Base-by-base conservation (phyloP, 306 rosid genomes). In the Ormosia emarginata region DNA sequence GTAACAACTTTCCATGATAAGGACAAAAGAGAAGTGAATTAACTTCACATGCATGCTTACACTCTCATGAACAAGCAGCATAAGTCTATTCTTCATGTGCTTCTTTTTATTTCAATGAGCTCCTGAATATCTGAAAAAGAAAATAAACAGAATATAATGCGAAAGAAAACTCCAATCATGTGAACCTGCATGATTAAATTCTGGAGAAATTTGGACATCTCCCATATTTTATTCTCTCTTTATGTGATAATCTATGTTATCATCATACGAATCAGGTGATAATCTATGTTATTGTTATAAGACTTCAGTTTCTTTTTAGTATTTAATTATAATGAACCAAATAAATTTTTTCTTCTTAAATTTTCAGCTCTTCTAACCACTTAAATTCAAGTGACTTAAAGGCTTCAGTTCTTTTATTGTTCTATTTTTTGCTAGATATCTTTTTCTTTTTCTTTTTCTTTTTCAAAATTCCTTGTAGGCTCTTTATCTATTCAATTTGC, bases 1-100 rank as follows among this genome's bases (percentile, higher is more conserved):
- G 67, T 61, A 57, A 80, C 79, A 62, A 49, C 39, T 59, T 84
- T 3, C 40, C 63, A 24, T 37, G 77, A 67, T 14, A 50, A 36
- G 39, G 80, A 74, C 57, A n/a, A 13, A 33, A 41, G 71, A 64
- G 47, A 73, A 66, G 36, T 79, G 59, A 84, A 61, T 41, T 59
- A 49, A 80, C 56, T 55, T 74, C 75, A 81, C 70, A 66, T 74
- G 76, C 70, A 81, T 44, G n/a, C 52, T 53, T 32, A 12, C 32
- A 53, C 68, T 18, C 17, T 58, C 34, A 40, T 67, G 53, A 66
- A 40, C 71, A 63, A 73, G 53, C 39, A 79, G 66, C 59, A 56
- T 0, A 79, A 56, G 52, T 49, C 78, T 67, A 67, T 67, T 74
- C 75, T 36, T 56, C 81, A 13, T 7, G 72, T 83, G 71, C 46